A percentile compares a stretch with the other conserved stretches of the same genome.
Evolutionary conservation across 1,284 basidiomycete species (phyloP).

Genomic region (Schizopora paradoxa): DNA sequence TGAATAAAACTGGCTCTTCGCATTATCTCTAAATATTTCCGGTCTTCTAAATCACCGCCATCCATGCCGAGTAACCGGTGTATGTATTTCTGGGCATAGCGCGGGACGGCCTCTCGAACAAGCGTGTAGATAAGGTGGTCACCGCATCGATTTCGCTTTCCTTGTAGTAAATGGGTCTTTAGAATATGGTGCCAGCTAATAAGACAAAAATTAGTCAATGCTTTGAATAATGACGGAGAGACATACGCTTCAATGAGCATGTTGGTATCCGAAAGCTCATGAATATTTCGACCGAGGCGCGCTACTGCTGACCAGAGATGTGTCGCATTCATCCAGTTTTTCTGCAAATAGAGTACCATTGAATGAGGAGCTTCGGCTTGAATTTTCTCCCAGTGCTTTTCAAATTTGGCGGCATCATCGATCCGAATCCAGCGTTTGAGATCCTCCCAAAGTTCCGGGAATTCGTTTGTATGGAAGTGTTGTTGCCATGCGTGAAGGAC

Average conservation of each 20-base stretch:
- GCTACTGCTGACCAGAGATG: constrained; percentile 24
- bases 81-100: constrained; percentile 14
- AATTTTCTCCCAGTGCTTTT: constrained; percentile 14
- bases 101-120: constrained; percentile 11
- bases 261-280: constrained; percentile 20
- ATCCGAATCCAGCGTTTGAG: constrained; percentile 19
- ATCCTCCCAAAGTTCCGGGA: constrained; percentile 19
- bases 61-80: constrained; percentile 20
- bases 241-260: constrained; percentile 26
- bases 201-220: too few species aligned
- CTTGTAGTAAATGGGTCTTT: constrained; percentile 23
- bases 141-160: constrained; percentile 22
- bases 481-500: constrained; percentile 23
- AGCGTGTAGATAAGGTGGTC: constrained; percentile 20
- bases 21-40: too few species aligned
- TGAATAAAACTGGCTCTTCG: too few species aligned
- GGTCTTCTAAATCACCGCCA: constrained; percentile 19
- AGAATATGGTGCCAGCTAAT: constrained; percentile 25
- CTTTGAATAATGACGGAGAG: not conserved
- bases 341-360: constrained; percentile 13
- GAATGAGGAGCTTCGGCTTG: constrained; percentile 7
- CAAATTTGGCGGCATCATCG: constrained; percentile 18
- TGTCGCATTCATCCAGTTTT: constrained; percentile 15
- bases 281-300: constrained; percentile 18
- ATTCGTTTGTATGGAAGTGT: constrained; percentile 14